phyloP scores from a whole-genome alignment of 768 basidiomycete genomes.

The Termitomyces sp. region DNA sequence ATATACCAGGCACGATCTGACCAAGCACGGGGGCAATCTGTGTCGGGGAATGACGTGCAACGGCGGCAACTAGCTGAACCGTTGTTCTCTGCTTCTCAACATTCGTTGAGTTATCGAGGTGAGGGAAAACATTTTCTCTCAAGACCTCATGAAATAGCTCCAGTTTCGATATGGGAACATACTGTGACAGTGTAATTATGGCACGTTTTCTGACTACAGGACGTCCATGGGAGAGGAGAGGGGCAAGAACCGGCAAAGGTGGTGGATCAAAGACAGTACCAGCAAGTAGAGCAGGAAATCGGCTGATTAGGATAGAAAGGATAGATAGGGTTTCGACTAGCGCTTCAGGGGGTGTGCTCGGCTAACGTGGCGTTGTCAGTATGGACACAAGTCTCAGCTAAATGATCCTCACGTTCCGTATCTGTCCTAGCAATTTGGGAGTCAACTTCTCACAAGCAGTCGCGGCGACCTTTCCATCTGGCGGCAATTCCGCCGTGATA shows the following conservation, averaged over 20 bases:
- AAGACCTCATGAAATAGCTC: slow-evolving; percentile 59
- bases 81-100: slow-evolving; percentile 73
- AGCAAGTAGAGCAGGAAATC: slow-evolving; percentile 69
- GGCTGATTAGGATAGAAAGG: slow-evolving; percentile 81
- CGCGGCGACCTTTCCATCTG: slow-evolving; percentile 71
- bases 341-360: slow-evolving; percentile 70
- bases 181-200: slow-evolving; percentile 79
- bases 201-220: slow-evolving; percentile 91
- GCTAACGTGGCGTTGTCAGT: slow-evolving; percentile 27
- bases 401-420: slow-evolving; percentile 54
- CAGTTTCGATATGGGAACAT: slow-evolving; percentile 67
- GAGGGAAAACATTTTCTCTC: slow-evolving; percentile 52
- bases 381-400: not conserved
- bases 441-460: slow-evolving; percentile 81
- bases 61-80: slow-evolving; percentile 72
- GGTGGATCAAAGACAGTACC: slow-evolving; percentile 45
- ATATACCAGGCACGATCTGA: slow-evolving; percentile 63
- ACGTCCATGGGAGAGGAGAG: slow-evolving; percentile 66
- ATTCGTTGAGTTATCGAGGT: slow-evolving; percentile 42
- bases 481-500: slow-evolving; percentile 85
- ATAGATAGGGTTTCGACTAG: slow-evolving; percentile 81
- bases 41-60: slow-evolving; percentile 68
- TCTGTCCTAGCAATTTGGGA: slow-evolving; percentile 74
- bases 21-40: slow-evolving; percentile 56
- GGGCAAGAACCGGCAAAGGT: slow-evolving; percentile 64